Percentiles rank a stretch among this genome's conserved stretches.
These are phyloP conservation scores for Vitis labrusca DNA, from an alignment of 164 flowering plant genomes.

Conservation along the genomic window DNA sequence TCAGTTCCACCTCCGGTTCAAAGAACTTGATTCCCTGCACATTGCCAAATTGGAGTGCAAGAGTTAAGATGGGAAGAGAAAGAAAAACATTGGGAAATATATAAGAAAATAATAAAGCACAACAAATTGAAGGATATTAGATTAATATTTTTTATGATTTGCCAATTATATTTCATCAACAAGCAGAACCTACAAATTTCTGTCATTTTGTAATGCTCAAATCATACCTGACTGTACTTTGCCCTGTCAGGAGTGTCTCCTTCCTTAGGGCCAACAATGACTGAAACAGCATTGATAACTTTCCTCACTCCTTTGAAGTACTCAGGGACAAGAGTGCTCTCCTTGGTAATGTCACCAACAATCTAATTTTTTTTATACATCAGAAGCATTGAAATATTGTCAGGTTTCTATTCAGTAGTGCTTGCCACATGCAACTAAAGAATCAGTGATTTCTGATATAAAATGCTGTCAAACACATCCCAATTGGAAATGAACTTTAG, in stretches of 20 bases:
- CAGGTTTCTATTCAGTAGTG: neutral
- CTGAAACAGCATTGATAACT: constrained; percentile 89
- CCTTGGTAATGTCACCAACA: constrained; percentile 89
- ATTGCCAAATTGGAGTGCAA: constrained; percentile 10
- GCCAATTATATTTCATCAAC: neutral
- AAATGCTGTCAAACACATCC: no score
- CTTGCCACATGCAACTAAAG: neutral
- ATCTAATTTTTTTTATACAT: constrained; percentile 39
- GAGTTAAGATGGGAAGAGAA: neutral
- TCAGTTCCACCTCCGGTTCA: constrained; percentile 85
- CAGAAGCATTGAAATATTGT: neutral
- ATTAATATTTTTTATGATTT: no score
- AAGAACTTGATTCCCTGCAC: constrained; percentile 98
- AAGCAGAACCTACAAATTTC: neutral
- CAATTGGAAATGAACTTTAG: no score
- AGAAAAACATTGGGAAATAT: neutral
- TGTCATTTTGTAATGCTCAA: neutral
- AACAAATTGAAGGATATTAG: no score
- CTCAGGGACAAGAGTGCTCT: constrained; percentile 65
- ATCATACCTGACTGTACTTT: constrained; percentile 89
- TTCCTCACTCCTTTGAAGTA: constrained; percentile 85
- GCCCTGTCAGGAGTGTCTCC: constrained; percentile 97
- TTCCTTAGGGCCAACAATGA: constrained; percentile 97
- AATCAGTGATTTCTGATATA: no score
- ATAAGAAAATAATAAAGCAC: neutral